Evolutionary conservation across 768 basidiomycete species (phyloP), one percentile per base, ranked within the genome.

Genomic region (Strobilomyces confusus): DNA sequence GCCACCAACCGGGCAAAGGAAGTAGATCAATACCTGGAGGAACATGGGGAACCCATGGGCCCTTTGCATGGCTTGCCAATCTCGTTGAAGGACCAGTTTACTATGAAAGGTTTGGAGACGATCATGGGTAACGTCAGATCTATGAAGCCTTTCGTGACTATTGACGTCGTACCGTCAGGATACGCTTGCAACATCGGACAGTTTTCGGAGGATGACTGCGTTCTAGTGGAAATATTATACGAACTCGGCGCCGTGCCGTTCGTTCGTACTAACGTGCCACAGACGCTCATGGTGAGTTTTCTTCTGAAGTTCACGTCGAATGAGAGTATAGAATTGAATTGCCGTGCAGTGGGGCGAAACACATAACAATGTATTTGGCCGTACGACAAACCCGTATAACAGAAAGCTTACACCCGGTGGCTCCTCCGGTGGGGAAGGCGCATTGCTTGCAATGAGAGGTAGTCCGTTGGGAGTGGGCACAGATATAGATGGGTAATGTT

Each of bases 401-500:
- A 79, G 84, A 15, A 75, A 76, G 19, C 75, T 91, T 41, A 90
- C 87, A 4, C 69, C 77, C 6, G 92, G 92, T 15, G 92, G 92
- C 0, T 93, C 90, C 1, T 88, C 87, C 3, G 92, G 93, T 5
- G 92, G 92, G 30, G 93, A 94, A 72, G 87, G 87, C 29, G 89
- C 91, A 0, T 77, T 94, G 3, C 67, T 94, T 36, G 85, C 61
- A 42, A 58, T 70, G 59, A 73, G 67, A 46, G 80, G 80, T 23
- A 73, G 72, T 34, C 72, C 74, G 5, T 50, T 81, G 61, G 88
- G 89, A 23, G 80, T 92, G 5, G 92, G 91, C 42, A 86, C 91
- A 19, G 92, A 93, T 65, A 82, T 92, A 55, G 87, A 83, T 54
- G 87, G 89, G 87, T 87, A 62, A 62, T 44, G 9, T 43, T 45